These are phyloP conservation scores for Psilocybe tampanensis DNA, from an alignment of 768 basidiomycete genomes.

Conservation along the genomic window DNA sequence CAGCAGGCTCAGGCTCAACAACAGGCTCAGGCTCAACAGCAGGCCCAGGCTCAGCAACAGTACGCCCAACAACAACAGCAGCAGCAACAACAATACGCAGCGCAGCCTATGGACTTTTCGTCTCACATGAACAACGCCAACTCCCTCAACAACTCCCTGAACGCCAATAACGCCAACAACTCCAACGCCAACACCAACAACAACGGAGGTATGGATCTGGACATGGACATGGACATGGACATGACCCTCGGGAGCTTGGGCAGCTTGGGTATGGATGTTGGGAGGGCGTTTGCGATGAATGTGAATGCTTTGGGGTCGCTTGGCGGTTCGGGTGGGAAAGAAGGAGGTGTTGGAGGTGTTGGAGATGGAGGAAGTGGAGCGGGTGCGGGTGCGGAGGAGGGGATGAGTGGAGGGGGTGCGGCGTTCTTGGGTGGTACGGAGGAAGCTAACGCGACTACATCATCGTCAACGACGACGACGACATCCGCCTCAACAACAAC, in stretches of 20 bases:
- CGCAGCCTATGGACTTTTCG: not conserved
- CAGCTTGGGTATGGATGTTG: not conserved
- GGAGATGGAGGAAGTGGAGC: too few relatives aligned
- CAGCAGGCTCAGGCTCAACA: conserved; percentile 22
- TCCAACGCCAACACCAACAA: not conserved
- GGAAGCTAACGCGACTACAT: too few relatives aligned
- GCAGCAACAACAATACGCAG: not conserved
- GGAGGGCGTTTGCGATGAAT: not conserved
- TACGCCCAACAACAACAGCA: not conserved
- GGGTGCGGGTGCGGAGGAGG: not conserved
- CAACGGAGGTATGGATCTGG: not conserved
- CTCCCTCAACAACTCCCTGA: too few relatives aligned
- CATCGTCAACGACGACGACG: not conserved
- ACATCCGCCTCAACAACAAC: not conserved
- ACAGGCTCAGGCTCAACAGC: not conserved
- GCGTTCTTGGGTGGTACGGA: too few relatives aligned
- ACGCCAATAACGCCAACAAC: too few relatives aligned
- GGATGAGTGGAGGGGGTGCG: not conserved
- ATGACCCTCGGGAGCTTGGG: not conserved
- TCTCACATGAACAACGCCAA: not conserved
- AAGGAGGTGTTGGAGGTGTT: not conserved
- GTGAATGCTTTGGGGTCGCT: not conserved
- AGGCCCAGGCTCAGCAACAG: not conserved
- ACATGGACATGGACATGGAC: not conserved
- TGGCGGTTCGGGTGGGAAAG: not conserved